Base-by-base conservation (phyloP, 768 basidiomycete genomes). In the Tephrocybe sp. region DNA sequence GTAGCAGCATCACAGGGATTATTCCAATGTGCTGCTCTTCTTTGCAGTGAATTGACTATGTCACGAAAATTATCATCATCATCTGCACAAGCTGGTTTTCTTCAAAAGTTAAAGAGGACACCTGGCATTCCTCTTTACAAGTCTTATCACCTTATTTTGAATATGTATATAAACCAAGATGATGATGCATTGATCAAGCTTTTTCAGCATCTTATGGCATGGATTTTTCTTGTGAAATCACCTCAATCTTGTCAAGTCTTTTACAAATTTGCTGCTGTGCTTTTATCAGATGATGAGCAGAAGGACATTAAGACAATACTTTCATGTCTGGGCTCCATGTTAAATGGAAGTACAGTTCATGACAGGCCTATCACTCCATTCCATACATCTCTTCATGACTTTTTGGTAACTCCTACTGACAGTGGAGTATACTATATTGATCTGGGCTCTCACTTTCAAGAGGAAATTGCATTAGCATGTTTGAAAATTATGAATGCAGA, bases 401-500 rank as follows among this genome's bases (percentile, higher is more conserved):
- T 37, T 37, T 9, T 37, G 2, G n/a, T 37, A 4, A 37, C 36
- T 16, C n/a, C 36, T 4, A 19, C 13, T 11, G 36, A 7, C 9
- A 37, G 36, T 18, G n/a, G n/a, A 16, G 4, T 3, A 19, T 37
- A 16, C 18, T 37, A 4, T 37, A 9, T 37, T 4, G n/a, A 37
- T 37, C 36, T 37, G n/a, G 4, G 19, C 9, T 19, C 36, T 37
- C 9, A 37, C 9, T 37, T 3, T 19, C 9, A 37, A 9, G 18
- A 37, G 16, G 7, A 40, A 34, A 26, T 50, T 2, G 9, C 40
- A 21, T 21, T 32, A 4, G 30, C 30, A 35, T 59, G 54, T 27
- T 27, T 59, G 18, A 15, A 32, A 16, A 32, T 46, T 8, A 50
- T 59, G 50, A 27, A 51, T 9, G 11, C 13, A 1, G 26, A 39